Evolutionary conservation across 768 basidiomycete species (phyloP), one percentile per base, ranked within the genome.

Genomic region (Tulasnella sp.): DNA sequence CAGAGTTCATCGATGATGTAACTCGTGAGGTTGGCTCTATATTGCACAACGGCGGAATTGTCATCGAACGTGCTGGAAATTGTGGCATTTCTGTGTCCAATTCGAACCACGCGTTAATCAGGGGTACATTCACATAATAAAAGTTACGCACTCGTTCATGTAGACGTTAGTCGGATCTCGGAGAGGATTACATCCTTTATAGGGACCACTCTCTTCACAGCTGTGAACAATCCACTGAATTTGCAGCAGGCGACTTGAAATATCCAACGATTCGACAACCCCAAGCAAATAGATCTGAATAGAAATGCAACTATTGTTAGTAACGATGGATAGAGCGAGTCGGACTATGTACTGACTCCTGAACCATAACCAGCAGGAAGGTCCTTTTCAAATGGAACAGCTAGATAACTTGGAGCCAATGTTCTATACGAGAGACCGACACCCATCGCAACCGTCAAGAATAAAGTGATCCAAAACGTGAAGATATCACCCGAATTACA

Each of bases 141-240:
- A 35, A 35, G 19, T 12, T 12, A 35, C 34, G 12, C 34, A 35
- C 34, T 35, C 12, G 19, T 42, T 22, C n/a, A 42, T 42, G 40
- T 33, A 47, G n/a, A 47, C 32, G 45, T 47, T 47, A 13, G 45
- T 47, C 6, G 45, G 31, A 20, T 47, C 45, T 34, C 24, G 13
- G 3, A 47, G 33, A 9, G 45, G 31, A 15, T 47, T 47, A 34
- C 45, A 47, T 4, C 45, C 45, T 10, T 29, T 24, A 31, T 47
- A 47, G 24, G 45, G 45, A 19, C 45, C 45, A 24, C 31, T 47
- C 37, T 47, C 45, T 47, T 47, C 32, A 31, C 45, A 47, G 32
- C 45, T 47, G 45, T 47, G 37, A 6, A 34, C 13, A 3, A 47
- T 32, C 45, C 45, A 47, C 37, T 47, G 45, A 34, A 47, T 34